Evolutionary conservation across 495 filamentous ascomycete genomes (phyloP).

Genomic region (Acidomyces sp.): DNA sequence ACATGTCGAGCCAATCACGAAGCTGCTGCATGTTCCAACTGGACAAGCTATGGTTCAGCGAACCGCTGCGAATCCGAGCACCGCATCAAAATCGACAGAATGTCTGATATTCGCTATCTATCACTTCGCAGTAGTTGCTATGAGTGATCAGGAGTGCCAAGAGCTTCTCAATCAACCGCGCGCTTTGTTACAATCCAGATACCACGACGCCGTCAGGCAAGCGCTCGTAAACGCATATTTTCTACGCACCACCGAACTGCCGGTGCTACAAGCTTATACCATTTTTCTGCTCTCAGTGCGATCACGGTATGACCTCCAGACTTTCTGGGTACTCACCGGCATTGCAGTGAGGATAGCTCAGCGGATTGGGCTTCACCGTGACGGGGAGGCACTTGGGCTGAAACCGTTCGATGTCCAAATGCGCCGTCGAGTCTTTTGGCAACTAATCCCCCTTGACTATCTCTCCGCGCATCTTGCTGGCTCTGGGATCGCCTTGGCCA

Average conservation of each 20-base stretch:
- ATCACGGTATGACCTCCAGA: constrained; percentile 15
- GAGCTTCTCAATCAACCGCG: constrained; percentile 3
- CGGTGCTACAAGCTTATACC: constrained; percentile 18
- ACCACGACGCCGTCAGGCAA: constrained; percentile 8
- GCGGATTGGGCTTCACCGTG: constrained; percentile 19
- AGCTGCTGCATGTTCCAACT: constrained; percentile 17
- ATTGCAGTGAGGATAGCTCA: constrained; percentile 18
- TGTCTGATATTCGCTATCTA: constrained; percentile 21
- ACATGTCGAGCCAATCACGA: constrained; percentile 18
- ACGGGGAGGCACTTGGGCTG: constrained; percentile 12
- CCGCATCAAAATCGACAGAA: constrained; percentile 11
- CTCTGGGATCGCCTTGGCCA: constrained; percentile 10
- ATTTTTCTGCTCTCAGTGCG: constrained; percentile 18
- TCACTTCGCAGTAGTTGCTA: constrained; percentile 13
- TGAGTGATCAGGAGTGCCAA: constrained; percentile 16
- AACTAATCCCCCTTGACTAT: constrained; percentile 18
- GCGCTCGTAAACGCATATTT: constrained; percentile 18
- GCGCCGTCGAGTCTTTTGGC: constrained; percentile 20
- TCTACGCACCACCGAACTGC: constrained; percentile 13
- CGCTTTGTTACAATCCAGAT: constrained; percentile 2
- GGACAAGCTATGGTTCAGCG: constrained; percentile 9
- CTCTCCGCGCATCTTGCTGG: constrained; percentile 13
- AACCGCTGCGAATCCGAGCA: constrained; percentile 14
- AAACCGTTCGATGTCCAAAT: constrained; percentile 21
- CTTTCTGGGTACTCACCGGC: constrained; percentile 21